phyloP scores from a whole-genome alignment of 345 rosid species.

The Balakata baccata region DNA sequence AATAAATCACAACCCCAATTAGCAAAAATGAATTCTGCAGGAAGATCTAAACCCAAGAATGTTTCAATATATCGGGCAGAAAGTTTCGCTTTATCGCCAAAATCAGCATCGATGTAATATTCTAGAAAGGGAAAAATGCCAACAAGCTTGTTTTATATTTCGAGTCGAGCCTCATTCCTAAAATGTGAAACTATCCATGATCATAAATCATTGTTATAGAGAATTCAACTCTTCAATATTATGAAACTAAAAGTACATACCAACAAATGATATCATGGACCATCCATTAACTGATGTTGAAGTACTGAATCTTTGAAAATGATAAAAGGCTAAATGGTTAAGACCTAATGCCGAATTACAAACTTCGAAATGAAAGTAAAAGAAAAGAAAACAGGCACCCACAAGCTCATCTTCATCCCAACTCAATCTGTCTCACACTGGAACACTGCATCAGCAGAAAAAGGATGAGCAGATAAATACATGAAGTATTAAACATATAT shows the following conservation, averaged over 20 bases:
- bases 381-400: background rate
- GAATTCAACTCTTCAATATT: background rate
- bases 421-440: background rate
- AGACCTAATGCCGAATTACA: background rate
- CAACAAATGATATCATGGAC: background rate
- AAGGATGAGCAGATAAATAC: background rate
- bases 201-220: background rate
- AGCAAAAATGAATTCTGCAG: no score
- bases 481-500: background rate
- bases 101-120: no score
- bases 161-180: background rate
- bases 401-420: slow-evolving; percentile 5
- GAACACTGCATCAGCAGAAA: slow-evolving; percentile 6
- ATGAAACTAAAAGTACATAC: slow-evolving; percentile 13
- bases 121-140: no score
- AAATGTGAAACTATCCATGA: background rate
- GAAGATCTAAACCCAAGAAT: no score
- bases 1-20: no score
- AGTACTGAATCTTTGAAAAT: slow-evolving; percentile 5
- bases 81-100: no score
- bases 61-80: no score
- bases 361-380: slow-evolving; percentile 2
- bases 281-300: background rate
- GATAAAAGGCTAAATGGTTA: background rate
- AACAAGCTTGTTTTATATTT: no score